Evolutionary conservation across 1,284 basidiomycete genomes (phyloP).

Genomic region (Kwoniella shivajii): DNA sequence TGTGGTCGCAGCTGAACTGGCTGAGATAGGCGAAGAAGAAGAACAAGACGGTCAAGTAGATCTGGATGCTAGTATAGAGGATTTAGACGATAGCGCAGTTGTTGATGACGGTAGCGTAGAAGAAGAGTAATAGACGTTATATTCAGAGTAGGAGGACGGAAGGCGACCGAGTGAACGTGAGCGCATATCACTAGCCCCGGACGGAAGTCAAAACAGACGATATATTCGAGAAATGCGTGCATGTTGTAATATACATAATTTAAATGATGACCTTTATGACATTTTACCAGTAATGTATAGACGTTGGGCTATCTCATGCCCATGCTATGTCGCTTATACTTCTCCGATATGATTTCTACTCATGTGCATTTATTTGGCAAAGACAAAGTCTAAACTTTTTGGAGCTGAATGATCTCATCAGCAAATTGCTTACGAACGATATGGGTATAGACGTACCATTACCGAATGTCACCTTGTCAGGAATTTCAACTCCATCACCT

Average conservation of each 20-base stretch:
- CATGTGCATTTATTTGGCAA: conserved; percentile 58
- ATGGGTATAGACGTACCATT: conserved; percentile 50
- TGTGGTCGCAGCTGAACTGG: not conserved
- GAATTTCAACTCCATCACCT: conserved; percentile 89
- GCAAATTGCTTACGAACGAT: conserved; percentile 56
- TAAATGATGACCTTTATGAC: too few species aligned
- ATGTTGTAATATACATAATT: too few species aligned
- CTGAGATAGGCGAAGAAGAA: conserved; percentile 16
- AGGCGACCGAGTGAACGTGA: not conserved
- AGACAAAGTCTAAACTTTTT: conserved; percentile 80
- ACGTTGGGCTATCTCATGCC: too few species aligned
- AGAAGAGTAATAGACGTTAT: conserved; percentile 9
- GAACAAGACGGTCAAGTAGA: conserved; percentile 31
- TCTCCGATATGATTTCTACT: not conserved
- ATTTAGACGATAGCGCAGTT: conserved; percentile 31
- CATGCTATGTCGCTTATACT: too few species aligned
- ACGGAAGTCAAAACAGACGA: too few species aligned
- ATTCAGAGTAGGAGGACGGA: not conserved
- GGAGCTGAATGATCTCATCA: conserved; percentile 64
- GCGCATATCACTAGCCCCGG: not conserved
- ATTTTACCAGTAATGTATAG: too few species aligned
- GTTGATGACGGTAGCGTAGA: conserved; percentile 22
- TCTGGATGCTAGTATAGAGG: conserved; percentile 43
- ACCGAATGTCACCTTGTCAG: conserved; percentile 51
- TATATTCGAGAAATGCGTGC: too few species aligned